phyloP scores from a whole-genome alignment of 75 land plant species.

The Pinus tabuliformis region DNA sequence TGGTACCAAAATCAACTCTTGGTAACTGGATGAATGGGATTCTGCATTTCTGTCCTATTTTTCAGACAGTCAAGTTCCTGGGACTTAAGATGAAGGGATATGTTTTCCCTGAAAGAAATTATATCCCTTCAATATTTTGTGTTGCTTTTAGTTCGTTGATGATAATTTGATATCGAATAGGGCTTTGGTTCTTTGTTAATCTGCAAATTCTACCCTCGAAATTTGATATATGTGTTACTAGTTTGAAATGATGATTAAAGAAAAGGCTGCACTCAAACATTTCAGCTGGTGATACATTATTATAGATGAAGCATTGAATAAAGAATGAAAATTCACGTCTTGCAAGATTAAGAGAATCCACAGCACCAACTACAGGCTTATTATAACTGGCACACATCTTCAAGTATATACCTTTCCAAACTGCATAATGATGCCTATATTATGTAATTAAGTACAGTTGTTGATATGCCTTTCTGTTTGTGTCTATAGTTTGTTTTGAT shows the following conservation, averaged over 20 bases:
- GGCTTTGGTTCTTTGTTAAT: not conserved
- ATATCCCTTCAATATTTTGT: too few relatives aligned
- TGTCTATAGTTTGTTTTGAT: too few relatives aligned
- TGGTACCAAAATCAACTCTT: constrained; percentile 97
- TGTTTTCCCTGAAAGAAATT: not conserved
- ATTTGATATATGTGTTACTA: constrained; percentile 97
- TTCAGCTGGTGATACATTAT: constrained; percentile 99
- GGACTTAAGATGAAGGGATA: constrained; percentile 94
- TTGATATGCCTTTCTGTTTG: too few relatives aligned
- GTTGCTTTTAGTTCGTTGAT: not conserved
- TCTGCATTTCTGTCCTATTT: constrained; percentile 71
- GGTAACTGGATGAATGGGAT: constrained; percentile 99
- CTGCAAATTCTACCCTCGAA: constrained; percentile 84
- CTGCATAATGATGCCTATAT: too few relatives aligned
- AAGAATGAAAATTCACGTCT: constrained; percentile 98
- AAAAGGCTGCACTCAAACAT: constrained; percentile 69
- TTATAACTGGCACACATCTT: constrained; percentile 97
- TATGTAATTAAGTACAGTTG: not conserved
- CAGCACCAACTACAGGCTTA: constrained; percentile 86
- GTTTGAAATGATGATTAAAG: constrained; percentile 99
- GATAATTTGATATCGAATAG: too few relatives aligned
- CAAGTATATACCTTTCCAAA: constrained; percentile 49
- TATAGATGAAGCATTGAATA: constrained; percentile 98
- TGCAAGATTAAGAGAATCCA: constrained; percentile 95
- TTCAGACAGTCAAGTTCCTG: constrained; percentile 94